Evolutionary conservation across 2,329 filamentous ascomycete genomes (phyloP).

Genomic region (Phialemoniopsis sp.): DNA sequence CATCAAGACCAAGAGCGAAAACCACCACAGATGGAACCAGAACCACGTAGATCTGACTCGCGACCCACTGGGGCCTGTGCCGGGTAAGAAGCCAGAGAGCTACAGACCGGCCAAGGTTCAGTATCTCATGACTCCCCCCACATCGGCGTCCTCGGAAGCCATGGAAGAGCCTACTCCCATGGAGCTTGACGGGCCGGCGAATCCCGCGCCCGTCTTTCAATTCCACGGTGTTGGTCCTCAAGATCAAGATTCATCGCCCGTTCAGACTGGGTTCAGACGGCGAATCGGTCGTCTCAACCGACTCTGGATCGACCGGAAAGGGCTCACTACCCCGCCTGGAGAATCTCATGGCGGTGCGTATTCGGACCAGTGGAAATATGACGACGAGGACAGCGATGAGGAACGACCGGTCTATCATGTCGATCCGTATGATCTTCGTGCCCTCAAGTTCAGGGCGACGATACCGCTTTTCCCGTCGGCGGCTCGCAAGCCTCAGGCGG

Average conservation of each 20-base stretch:
- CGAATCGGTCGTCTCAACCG: conserved; percentile 82
- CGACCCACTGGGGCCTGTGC: conserved; percentile 76
- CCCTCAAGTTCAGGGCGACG: conserved; percentile 57
- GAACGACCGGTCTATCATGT: conserved; percentile 71
- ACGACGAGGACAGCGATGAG: conserved; percentile 79
- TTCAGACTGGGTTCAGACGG: conserved; percentile 69
- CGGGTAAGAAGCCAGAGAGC: conserved; percentile 58
- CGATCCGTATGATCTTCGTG: conserved; percentile 63
- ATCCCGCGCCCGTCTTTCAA: conserved; percentile 32
- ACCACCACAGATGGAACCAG: conserved; percentile 89
- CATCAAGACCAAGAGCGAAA: conserved; percentile 81
- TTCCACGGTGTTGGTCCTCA: conserved; percentile 38
- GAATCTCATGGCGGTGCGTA: conserved; percentile 28
- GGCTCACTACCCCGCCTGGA: conserved; percentile 50
- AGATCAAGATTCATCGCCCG: conserved; percentile 31
- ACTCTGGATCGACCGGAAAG: conserved; percentile 82
- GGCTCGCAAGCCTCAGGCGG: conserved; percentile 2
- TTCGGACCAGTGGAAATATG: conserved; percentile 78
- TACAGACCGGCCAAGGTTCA: conserved; percentile 72
- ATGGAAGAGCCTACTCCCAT: conserved; percentile 32
- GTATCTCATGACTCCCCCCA: conserved; percentile 63
- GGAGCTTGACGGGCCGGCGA: conserved; percentile 46
- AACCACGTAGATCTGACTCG: conserved; percentile 85
- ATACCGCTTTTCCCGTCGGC: conserved; percentile 35
- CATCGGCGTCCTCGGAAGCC: conserved; percentile 46